Percentiles rank a stretch among this genome's conserved stretches.
phyloP scores from a whole-genome alignment of 2,329 filamentous ascomycete genomes.

The Alternaria incomplexa region DNA sequence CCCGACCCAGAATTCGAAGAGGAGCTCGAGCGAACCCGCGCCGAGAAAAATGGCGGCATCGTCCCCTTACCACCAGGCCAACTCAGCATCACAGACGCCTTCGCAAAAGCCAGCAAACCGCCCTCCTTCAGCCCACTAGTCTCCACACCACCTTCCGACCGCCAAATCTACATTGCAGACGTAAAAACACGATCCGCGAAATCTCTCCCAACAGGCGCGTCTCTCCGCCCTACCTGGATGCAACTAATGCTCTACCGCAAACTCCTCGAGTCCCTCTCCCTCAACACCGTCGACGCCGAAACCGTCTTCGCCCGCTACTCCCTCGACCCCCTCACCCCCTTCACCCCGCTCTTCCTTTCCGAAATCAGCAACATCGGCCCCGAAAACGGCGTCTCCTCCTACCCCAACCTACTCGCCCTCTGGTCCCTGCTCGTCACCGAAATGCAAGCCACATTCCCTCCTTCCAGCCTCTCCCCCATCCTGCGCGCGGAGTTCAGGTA shows the following conservation, averaged over 20 bases:
- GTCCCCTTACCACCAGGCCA: slow-evolving; percentile 39
- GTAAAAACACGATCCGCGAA: slow-evolving; percentile 79
- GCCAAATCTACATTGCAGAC: slow-evolving; percentile 77
- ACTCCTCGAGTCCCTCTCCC: slow-evolving; percentile 77
- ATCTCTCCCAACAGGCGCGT: slow-evolving; percentile 68
- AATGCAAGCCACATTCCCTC: slow-evolving; percentile 59
- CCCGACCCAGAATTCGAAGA: slow-evolving; percentile 75
- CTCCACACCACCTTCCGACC: slow-evolving; percentile 16
- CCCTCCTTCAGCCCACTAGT: neutral
- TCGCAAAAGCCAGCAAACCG: slow-evolving; percentile 17
- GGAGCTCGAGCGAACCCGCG: slow-evolving; percentile 42
- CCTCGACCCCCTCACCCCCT: slow-evolving; percentile 67
- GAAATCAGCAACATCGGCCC: slow-evolving; percentile 69
- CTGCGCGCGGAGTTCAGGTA: slow-evolving; percentile 64
- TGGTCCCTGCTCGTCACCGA: slow-evolving; percentile 70
- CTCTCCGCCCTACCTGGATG: slow-evolving; percentile 77
- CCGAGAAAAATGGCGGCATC: slow-evolving; percentile 39
- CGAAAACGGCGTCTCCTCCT: slow-evolving; percentile 56
- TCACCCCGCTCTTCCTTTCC: slow-evolving; percentile 80
- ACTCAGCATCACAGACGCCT: slow-evolving; percentile 38
- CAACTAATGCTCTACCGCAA: slow-evolving; percentile 91
- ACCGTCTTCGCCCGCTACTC: slow-evolving; percentile 74
- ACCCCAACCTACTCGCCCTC: slow-evolving; percentile 65
- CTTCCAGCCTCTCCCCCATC: slow-evolving; percentile 56
- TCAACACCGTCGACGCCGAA: slow-evolving; percentile 71